These are phyloP conservation scores for Umbelopsis ramanniana DNA, from an alignment of 192 early-diverging fungal species.

Conservation along the genomic window DNA sequence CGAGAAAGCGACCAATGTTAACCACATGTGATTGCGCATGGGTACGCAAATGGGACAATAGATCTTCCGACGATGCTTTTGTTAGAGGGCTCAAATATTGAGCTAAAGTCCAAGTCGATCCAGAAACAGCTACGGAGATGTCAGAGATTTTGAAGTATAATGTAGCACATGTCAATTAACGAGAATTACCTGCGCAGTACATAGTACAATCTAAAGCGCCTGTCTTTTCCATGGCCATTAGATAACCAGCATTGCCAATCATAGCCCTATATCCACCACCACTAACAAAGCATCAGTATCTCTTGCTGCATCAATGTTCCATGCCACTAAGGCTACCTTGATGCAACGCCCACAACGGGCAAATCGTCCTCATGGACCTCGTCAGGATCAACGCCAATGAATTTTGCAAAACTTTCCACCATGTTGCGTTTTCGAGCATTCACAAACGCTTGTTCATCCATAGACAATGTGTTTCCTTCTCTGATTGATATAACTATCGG, in stretches of 20 bases:
- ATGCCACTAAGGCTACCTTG: slow-evolving; percentile 41
- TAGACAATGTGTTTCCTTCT: slow-evolving; percentile 41
- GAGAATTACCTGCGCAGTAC: slow-evolving; percentile 66
- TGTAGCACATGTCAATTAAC: not conserved
- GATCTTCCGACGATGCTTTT: slow-evolving; percentile 36
- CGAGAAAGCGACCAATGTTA: slow-evolving; percentile 43
- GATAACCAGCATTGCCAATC: slow-evolving; percentile 72
- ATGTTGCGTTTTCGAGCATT: slow-evolving; percentile 53
- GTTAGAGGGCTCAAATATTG: slow-evolving; percentile 52
- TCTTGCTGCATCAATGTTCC: not conserved
- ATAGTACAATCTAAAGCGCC: slow-evolving; percentile 71
- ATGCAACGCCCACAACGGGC: slow-evolving; percentile 72
- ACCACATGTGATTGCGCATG: slow-evolving; percentile 52
- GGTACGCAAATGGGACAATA: slow-evolving; percentile 41
- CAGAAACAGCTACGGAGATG: slow-evolving; percentile 51
- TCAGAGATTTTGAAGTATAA: slow-evolving; percentile 30
- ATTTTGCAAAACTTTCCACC: slow-evolving; percentile 71
- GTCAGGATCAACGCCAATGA: slow-evolving; percentile 67
- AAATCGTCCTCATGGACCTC: slow-evolving; percentile 72
- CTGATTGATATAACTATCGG: slow-evolving; percentile 16
- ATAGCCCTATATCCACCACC: slow-evolving; percentile 88
- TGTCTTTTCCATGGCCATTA: slow-evolving; percentile 65
- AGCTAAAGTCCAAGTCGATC: slow-evolving; percentile 64
- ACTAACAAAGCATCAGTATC: slow-evolving; percentile 31
- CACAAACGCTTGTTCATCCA: slow-evolving; percentile 53